Base-by-base conservation (phyloP, 2,329 filamentous ascomycete species). In the Magnaporthiopsis rhizophila region DNA sequence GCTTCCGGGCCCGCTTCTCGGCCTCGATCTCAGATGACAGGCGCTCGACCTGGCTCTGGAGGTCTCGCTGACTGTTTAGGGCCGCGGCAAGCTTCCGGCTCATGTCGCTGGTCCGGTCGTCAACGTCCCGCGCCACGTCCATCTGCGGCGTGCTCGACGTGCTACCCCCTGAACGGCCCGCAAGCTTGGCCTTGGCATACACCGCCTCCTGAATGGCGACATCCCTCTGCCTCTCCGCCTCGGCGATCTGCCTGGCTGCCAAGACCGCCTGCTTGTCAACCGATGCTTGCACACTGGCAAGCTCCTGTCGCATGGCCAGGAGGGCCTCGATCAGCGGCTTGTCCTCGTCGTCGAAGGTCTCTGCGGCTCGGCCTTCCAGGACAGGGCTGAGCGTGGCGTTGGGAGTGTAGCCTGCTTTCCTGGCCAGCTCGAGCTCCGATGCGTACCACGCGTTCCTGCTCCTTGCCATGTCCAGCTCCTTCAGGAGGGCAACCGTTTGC, bases 361-460 rank as follows among this genome's bases (percentile, higher is more conserved):
- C 92, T 3, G 88, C 83, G 0, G 84, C 83, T 66, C 89, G 87
- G 69, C 89, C 87, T 67, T 98, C 94, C 30, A 97, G 80, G 0
- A 87, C 82, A 18, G 91, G 87, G 71, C 86, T 90, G 32, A 86
- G 83, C 1, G 87, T 86, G 3, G 86, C 80, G 67, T 86, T 92
- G 21, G 91, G 85, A 8, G 86, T 83, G 72, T 98, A 99, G 6
- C 95, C 95, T 57, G 91, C 86, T 76, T 97, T 97, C 62, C 90
- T 87, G 8, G 95, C 96, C 67, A 99, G 80, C 65, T 96, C 92
- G 59, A 99, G 81, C 76, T 99, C 95, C 0, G 94, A 97, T 9
- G 92, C 92, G 75, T 96, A 97, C 95, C 95, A 99, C 0, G 94
- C 94, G 76, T 97, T 98, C 62, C 90, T 86, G 72, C 89, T 95